A percentile compares a stretch with the other conserved stretches of the same genome.
Conservation (phyloP, 2,329 filamentous ascomycete genomes). For the Trichophyton equinum region DNA sequence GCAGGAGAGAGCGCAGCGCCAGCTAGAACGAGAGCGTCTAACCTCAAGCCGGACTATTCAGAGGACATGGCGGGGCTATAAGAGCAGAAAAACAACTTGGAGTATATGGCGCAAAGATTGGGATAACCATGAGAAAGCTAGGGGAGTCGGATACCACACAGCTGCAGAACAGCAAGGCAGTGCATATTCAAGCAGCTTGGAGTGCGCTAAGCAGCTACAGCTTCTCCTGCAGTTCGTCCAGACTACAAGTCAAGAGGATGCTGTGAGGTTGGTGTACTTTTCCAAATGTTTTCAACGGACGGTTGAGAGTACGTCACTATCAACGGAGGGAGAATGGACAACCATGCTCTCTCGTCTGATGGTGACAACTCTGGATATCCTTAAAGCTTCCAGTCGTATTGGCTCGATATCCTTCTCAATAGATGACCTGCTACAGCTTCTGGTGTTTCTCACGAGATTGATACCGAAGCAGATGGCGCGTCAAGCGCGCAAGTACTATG, state of each 20-base stretch:
- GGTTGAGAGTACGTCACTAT: conserved; percentile 25
- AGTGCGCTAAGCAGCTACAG: conserved; percentile 44
- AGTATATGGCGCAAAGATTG: conserved; percentile 48
- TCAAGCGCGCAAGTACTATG: conserved; percentile 28
- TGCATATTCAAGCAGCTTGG: conserved; percentile 23
- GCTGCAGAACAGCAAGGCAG: conserved; percentile 12
- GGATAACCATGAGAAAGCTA: conserved; percentile 42
- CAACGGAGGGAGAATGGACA: conserved; percentile 31
- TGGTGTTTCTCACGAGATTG: conserved; percentile 26
- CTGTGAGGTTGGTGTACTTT: conserved; percentile 34
- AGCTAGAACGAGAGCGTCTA: conserved; percentile 65
- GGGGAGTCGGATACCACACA: conserved; percentile 19
- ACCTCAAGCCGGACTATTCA: conserved; percentile 66
- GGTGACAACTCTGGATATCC: conserved; percentile 23
- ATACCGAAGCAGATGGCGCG: conserved; percentile 31
- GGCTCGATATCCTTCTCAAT: conserved; percentile 16
- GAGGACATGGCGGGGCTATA: conserved; percentile 68
- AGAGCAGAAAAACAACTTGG: conserved; percentile 46
- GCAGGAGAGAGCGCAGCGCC: conserved; percentile 67
- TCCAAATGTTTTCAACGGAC: conserved; percentile 31
- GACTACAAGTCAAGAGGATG: conserved; percentile 33
- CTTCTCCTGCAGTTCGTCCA: conserved; percentile 56
- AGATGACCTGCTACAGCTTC: conserved; percentile 24
- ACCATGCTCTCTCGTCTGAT: conserved; percentile 29
- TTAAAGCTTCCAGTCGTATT: conserved; percentile 19